Percentiles rank a stretch among this genome's conserved stretches.
phyloP scores from a whole-genome alignment of 1,284 basidiomycete genomes.

The Ganoderma lingzhi region DNA sequence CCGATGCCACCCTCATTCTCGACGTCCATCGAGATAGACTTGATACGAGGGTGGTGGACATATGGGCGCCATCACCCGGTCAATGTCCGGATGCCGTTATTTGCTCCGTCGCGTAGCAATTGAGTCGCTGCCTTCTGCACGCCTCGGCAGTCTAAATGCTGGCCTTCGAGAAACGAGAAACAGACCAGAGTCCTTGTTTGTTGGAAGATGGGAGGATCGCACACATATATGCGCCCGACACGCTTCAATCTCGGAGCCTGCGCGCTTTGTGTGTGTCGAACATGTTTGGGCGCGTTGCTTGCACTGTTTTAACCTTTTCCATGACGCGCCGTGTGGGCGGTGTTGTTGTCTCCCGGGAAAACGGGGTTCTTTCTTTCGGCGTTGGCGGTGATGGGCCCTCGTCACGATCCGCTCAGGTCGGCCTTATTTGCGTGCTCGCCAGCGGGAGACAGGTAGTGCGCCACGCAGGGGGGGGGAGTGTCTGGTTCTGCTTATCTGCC shows the following conservation, averaged over 20 bases:
- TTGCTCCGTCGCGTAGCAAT: conserved; percentile 3
- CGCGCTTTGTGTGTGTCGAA: neutral
- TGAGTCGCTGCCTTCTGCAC: neutral
- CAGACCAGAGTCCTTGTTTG: neutral
- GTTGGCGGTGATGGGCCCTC: neutral
- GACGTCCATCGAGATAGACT: neutral
- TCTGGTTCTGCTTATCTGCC: neutral
- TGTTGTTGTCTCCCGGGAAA: neutral
- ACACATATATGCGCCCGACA: neutral
- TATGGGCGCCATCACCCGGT: conserved; percentile 1
- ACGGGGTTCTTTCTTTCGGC: neutral
- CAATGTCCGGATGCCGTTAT: conserved; percentile 5
- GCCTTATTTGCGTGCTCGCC: neutral
- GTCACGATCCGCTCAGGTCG: neutral
- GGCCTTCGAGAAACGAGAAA: neutral
- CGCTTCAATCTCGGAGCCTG: neutral
- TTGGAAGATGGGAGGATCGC: neutral
- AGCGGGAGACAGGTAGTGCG: neutral
- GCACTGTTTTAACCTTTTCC: neutral
- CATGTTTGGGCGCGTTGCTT: neutral
- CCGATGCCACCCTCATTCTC: neutral
- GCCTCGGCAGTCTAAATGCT: neutral
- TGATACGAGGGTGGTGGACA: neutral
- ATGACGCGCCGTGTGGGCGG: neutral
- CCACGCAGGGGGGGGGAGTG: neutral